Percentiles rank a stretch among this genome's conserved stretches.
phyloP scores from a whole-genome alignment of 2,329 filamentous ascomycete species.

The Neonectria magnoliae region DNA sequence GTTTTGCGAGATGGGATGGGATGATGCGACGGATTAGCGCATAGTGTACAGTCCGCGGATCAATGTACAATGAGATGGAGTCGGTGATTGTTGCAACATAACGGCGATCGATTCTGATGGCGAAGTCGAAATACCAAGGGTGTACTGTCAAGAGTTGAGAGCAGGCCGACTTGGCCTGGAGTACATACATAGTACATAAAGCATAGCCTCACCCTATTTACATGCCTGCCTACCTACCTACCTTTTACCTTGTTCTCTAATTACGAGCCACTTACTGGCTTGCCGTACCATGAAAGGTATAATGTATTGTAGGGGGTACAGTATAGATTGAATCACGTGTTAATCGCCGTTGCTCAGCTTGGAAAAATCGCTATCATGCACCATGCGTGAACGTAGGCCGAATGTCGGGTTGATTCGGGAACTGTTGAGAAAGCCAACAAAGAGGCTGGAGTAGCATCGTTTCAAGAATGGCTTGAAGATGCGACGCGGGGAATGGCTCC shows the following conservation, averaged over 20 bases:
- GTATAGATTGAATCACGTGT: conserved; percentile 10
- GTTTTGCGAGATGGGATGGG: conserved; percentile 27
- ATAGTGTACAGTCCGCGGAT: conserved; percentile 1
- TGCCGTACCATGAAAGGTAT: background rate
- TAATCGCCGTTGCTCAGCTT: background rate
- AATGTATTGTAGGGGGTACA: conserved; percentile 10
- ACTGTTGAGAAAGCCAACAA: conserved; percentile 20
- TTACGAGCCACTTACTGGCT: too few species aligned
- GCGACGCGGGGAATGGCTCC: conserved; percentile 10
- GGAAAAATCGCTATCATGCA: background rate
- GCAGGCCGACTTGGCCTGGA: conserved; percentile 9
- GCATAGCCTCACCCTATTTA: conserved; percentile 5
- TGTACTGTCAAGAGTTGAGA: conserved; percentile 11
- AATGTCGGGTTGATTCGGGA: background rate
- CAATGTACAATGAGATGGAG: conserved; percentile 30
- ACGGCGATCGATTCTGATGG: conserved; percentile 6
- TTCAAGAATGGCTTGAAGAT: background rate
- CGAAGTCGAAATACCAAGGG: conserved; percentile 10
- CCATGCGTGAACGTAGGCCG: background rate
- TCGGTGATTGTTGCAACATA: conserved; percentile 11
- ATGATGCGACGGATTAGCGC: conserved; percentile 18
- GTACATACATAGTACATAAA: conserved; percentile 12
- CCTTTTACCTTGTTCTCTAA: too few species aligned
- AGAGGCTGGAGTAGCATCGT: conserved; percentile 8
- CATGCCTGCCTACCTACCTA: background rate